Base-by-base conservation (phyloP, 2,329 filamentous ascomycete species). In the Sporothrix luriei region DNA sequence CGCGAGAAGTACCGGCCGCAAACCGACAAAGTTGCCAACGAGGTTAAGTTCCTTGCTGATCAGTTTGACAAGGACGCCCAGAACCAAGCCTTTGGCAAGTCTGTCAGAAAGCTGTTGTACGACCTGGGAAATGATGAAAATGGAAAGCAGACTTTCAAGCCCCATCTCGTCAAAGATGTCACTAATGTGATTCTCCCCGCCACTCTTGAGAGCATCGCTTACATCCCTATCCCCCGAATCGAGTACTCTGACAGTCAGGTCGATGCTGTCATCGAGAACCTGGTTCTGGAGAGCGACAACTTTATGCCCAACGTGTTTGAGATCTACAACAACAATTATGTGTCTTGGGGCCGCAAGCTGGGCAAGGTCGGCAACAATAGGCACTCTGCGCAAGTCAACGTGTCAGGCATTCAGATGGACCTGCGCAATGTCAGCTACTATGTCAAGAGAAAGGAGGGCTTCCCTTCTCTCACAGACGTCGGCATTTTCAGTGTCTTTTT, bases 221-320 rank as follows among this genome's bases (percentile, higher is more conserved):
- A 99, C 79, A 87, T 99, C 93, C 95, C 74, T 4, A 88, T 99
- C 65, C 95, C 95, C 26, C 91, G 95, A 69, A 97, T 99, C 71
- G 95, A 99, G 82, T 95, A 93, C 77, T 90, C 88, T 1, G 95
- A 98, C 75, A 85, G 87, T 2, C 88, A 90, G 84, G 84, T 97
- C 66, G 95, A 99, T 79, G 90, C 90, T 64, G 87, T 98, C 64
- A 87, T 99, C 57, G 95, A 99, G 83, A 99, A 99, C 79, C 83
- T 99, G 13, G 91, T 97, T 59, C 87, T 99, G 67, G 95, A 99
- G 82, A 94, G 92, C 74, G 94, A 98, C 83, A 99, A 99, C 81
- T 89, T 99, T 75, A 93, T 94, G 81, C 95, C 95, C 73, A 99
- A 99, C 75, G 85, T 94, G 5, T 80, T 97, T 51, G 94, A 99